These are phyloP conservation scores for Leishmania braziliensis DNA, from an alignment of 208 protist genomes.

Conservation along the genomic window DNA sequence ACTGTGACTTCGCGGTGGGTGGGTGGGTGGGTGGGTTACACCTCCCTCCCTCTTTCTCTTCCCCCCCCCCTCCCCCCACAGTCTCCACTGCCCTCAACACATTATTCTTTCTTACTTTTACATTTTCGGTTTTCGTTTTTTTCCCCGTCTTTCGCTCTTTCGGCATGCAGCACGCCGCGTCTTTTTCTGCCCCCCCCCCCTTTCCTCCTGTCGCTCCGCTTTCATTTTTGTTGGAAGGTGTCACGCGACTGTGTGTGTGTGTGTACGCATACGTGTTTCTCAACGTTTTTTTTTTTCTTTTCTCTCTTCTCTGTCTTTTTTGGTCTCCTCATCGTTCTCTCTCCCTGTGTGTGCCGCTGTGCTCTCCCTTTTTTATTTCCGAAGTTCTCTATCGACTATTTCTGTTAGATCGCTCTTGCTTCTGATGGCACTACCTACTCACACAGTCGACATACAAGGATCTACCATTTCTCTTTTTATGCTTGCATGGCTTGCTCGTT, in stretches of 20 bases:
- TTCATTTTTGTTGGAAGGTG: background rate
- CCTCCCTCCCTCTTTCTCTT: background rate
- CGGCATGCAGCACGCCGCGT: background rate
- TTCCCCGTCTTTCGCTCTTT: background rate
- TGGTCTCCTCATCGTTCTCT: too few species aligned
- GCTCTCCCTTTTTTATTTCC: constrained; percentile 3
- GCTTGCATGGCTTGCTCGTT: background rate
- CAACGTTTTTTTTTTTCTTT: background rate
- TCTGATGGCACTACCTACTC: background rate
- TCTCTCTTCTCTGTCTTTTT: background rate
- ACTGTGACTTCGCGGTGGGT: background rate
- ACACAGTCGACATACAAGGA: background rate
- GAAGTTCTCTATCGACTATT: background rate
- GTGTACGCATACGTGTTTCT: background rate
- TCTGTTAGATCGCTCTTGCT: background rate
- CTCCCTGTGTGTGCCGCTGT: background rate
- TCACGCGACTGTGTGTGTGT: background rate
- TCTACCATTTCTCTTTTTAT: background rate
- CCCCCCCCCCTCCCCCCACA: background rate
- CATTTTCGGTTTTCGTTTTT: background rate
- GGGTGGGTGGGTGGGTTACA: background rate
- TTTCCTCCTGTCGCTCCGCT: background rate
- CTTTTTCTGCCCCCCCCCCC: background rate
- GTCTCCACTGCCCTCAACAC: background rate
- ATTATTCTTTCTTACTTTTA: background rate